phyloP scores from a whole-genome alignment of 768 basidiomycete genomes.

The Panaeolus papilionaceus region DNA sequence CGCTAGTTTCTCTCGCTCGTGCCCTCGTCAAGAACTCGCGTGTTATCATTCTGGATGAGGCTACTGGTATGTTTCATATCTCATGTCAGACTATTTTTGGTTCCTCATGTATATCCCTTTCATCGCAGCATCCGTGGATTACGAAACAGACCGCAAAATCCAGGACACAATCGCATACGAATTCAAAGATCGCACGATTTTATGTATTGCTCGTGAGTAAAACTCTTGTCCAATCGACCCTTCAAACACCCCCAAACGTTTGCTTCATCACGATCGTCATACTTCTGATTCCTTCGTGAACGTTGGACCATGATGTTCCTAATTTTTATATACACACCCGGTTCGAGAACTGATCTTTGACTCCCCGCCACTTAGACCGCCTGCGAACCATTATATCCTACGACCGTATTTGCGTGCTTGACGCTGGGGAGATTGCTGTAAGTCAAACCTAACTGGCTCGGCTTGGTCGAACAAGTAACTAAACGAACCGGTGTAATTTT shows the following conservation, averaged over 20 bases:
- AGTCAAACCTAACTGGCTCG: slow-evolving; percentile 32
- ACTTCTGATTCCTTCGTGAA: neutral
- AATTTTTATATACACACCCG: neutral
- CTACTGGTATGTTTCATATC: slow-evolving; percentile 58
- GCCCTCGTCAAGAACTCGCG: slow-evolving; percentile 87
- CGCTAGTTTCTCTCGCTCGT: slow-evolving; percentile 85
- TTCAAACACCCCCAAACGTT: slow-evolving; percentile 50
- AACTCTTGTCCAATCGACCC: slow-evolving; percentile 40
- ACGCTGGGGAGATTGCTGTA: slow-evolving; percentile 77
- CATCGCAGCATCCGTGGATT: slow-evolving; percentile 77
- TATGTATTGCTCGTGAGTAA: slow-evolving; percentile 84
- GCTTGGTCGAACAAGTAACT: neutral
- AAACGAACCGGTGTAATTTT: slow-evolving; percentile 7
- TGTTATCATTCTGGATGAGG: slow-evolving; percentile 90
- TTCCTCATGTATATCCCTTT: slow-evolving; percentile 2
- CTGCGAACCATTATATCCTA: slow-evolving; percentile 87
- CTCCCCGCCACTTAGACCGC: slow-evolving; percentile 59
- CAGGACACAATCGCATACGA: slow-evolving; percentile 88
- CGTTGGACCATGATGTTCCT: neutral
- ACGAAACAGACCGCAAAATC: slow-evolving; percentile 89
- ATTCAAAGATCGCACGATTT: slow-evolving; percentile 83
- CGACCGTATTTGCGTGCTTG: slow-evolving; percentile 88
- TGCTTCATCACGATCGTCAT: neutral
- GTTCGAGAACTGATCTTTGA: slow-evolving; percentile 4
- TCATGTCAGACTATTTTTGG: neutral